These are phyloP conservation scores for Fusarium nygamai DNA, from an alignment of 2,329 filamentous ascomycete genomes.

Conservation along the genomic window DNA sequence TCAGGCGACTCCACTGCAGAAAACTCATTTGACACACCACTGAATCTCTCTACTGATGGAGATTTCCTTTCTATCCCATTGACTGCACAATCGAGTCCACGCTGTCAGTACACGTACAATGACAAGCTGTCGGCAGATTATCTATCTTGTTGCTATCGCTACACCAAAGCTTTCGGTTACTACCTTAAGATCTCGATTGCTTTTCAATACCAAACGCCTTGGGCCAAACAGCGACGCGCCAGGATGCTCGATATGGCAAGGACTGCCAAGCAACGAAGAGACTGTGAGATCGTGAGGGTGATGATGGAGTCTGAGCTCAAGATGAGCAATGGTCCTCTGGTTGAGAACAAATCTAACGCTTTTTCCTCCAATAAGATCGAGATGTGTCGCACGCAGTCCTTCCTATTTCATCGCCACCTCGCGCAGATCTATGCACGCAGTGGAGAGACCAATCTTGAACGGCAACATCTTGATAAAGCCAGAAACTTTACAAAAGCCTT, in stretches of 20 bases:
- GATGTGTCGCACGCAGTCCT: not conserved
- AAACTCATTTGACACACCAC: not conserved
- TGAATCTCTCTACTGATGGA: not conserved
- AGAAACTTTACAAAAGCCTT: not conserved
- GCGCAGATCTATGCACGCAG: not conserved
- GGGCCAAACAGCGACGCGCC: not conserved
- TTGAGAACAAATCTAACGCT: too few species aligned
- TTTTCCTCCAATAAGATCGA: not conserved
- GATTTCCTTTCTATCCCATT: not conserved
- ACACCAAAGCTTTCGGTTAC: not conserved
- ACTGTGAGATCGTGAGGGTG: not conserved
- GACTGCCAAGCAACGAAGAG: not conserved
- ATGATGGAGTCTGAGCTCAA: constrained; percentile 2
- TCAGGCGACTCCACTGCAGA: not conserved
- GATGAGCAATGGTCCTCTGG: not conserved
- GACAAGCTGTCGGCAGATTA: not conserved
- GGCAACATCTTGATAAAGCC: not conserved
- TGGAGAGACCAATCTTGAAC: not conserved
- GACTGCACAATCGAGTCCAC: not conserved
- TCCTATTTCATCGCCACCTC: not conserved
- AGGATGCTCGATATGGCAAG: constrained; percentile 7
- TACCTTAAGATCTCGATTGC: not conserved
- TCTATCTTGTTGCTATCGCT: not conserved
- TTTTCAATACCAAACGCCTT: not conserved
- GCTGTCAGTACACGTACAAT: not conserved